Conservation (phyloP, 345 rosid genomes). For the Alliaria petiolata region DNA sequence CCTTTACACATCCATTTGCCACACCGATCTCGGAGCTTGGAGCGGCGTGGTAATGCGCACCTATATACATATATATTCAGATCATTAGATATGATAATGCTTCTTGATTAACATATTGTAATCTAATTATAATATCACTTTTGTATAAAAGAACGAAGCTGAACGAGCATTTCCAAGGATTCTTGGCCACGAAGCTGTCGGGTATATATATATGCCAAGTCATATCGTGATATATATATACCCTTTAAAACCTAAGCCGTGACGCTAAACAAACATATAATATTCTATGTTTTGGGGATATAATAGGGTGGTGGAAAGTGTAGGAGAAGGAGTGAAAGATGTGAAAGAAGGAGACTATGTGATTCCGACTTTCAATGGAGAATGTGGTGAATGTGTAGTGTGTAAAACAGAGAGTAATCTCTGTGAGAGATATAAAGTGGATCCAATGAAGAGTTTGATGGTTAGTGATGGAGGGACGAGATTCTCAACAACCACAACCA, state of each 20-base stretch:
- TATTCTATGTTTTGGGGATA: background rate
- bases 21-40: conserved; percentile 65
- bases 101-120: background rate
- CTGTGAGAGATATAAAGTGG: conserved; percentile 42
- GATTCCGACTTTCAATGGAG: conserved; percentile 62
- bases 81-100: too few species aligned
- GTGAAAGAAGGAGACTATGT: conserved; percentile 59
- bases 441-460: conserved; percentile 58
- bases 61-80: background rate
- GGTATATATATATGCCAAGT: conserved; percentile 33
- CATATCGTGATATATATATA: too few species aligned
- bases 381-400: conserved; percentile 59
- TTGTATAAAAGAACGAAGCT: conserved; percentile 44
- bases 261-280: background rate
- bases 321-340: conserved; percentile 59
- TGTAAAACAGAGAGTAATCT: conserved; percentile 48
- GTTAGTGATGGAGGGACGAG: conserved; percentile 49
- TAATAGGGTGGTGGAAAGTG: conserved; percentile 58
- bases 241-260: background rate
- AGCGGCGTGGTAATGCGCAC: conserved; percentile 46
- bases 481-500: conserved; percentile 42
- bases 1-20: conserved; percentile 63
- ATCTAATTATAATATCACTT: background rate
- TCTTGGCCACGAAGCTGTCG: conserved; percentile 78
- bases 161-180: conserved; percentile 63